Evolutionary conservation across 306 rosid species (phyloP), one percentile per base, ranked within the genome.

Genomic region (Vachellia collinsii): DNA sequence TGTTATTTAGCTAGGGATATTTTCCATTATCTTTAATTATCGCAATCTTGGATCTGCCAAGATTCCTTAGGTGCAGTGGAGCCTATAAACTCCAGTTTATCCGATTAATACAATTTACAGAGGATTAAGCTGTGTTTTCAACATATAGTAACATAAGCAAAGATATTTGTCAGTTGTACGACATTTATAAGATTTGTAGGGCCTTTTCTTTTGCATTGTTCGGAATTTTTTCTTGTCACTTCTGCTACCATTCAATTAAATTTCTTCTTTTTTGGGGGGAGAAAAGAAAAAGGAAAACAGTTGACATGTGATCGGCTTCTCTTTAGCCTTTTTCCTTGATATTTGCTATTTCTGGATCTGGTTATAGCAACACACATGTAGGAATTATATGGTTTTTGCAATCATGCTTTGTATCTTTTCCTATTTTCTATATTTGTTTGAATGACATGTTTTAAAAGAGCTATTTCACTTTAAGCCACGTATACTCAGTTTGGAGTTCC

Each of bases 401-500:
- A 3, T 42, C 2, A 5, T 41, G 73, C 51, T 41, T 22, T 42
- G 5, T 41, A 10, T 9, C 8, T 20, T 20, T 4, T 3, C 10
- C 37, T 69, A 20, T 6, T 42, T 54, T 7, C 61, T 54, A n/a
- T n/a, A n/a, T 44, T 46, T 56, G 75, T 77, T 79, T 51, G 29
- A 13, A 44, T 69, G 81, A 7, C 53, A 71, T 74, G 75, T 75
- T 43, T 56, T 17, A 25, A 19, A 78, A 74, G 46, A 53, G 44
- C 17, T 38, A 29, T 76, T 63, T 79, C 74, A 56, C 62, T 76
- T 43, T 54, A 53, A 64, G 51, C 36, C 6, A 56, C 81, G 50
- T 75, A 44, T 13, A 38, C 80, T 75, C 41, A 84, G 75, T 50
- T 12, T 78, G 22, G 54, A 67, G 1, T 50, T 74, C 39, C 80